phyloP scores from a whole-genome alignment of 2,329 filamentous ascomycete species.

The Aspergillus proliferans region DNA sequence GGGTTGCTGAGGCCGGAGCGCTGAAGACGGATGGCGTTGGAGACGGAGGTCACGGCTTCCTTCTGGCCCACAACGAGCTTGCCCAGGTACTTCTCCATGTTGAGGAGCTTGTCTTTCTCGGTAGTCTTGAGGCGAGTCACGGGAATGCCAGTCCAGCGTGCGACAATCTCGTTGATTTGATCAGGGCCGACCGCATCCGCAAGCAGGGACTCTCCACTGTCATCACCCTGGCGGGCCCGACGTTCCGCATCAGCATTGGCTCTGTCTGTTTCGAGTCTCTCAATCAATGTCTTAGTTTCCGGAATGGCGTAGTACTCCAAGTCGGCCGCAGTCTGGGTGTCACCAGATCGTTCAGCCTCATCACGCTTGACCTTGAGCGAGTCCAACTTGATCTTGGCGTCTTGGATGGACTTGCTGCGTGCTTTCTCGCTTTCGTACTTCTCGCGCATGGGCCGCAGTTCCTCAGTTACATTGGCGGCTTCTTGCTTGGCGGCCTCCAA shows the following conservation, averaged over 20 bases:
- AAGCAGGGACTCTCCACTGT: slow-evolving; percentile 62
- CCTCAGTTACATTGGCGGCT: slow-evolving; percentile 89
- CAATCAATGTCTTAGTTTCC: slow-evolving; percentile 76
- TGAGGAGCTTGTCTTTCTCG: slow-evolving; percentile 95
- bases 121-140: slow-evolving; percentile 89
- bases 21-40: slow-evolving; percentile 92
- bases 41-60: slow-evolving; percentile 87
- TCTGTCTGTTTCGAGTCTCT: slow-evolving; percentile 73
- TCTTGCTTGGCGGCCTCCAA: slow-evolving; percentile 79
- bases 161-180: slow-evolving; percentile 98
- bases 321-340: slow-evolving; percentile 83
- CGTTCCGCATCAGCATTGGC: slow-evolving; percentile 66
- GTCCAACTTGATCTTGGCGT: slow-evolving; percentile 92
- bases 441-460: slow-evolving; percentile 81
- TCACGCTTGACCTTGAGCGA: slow-evolving; percentile 85
- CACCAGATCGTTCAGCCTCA: slow-evolving; percentile 80
- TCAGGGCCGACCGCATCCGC: slow-evolving; percentile 93
- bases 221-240: slow-evolving; percentile 50
- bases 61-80: slow-evolving; percentile 88
- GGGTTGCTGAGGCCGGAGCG: slow-evolving; percentile 91
- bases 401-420: slow-evolving; percentile 84
- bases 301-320: slow-evolving; percentile 97
- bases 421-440: slow-evolving; percentile 94
- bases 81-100: slow-evolving; percentile 84
- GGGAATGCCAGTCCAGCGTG: slow-evolving; percentile 95